Percentiles rank a stretch among this genome's conserved stretches.
These are phyloP conservation scores for Tulasnella sp. DNA, from an alignment of 768 basidiomycete genomes.

Conservation along the genomic window DNA sequence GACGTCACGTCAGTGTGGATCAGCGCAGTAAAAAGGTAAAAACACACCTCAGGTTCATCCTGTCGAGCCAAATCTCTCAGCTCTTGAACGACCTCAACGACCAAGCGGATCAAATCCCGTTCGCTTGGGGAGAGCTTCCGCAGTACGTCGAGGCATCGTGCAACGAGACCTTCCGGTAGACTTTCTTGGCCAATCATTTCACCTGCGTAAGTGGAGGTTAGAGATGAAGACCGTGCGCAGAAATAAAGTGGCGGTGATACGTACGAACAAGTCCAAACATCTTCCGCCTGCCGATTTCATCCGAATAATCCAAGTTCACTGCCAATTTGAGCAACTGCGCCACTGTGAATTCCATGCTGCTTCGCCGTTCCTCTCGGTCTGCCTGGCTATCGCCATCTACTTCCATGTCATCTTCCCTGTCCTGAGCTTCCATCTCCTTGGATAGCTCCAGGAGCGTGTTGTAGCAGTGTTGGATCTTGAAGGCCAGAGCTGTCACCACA, in stretches of 20 bases:
- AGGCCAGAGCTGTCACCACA: constrained; percentile 81
- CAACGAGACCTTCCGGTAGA: constrained; percentile 70
- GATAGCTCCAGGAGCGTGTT: constrained; percentile 60
- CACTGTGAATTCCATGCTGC: constrained; percentile 63
- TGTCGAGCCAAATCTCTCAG: constrained; percentile 62
- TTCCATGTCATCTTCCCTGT: constrained; percentile 38
- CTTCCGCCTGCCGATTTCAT: constrained; percentile 87
- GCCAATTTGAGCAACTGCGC: constrained; percentile 80
- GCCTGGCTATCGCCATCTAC: constrained; percentile 53
- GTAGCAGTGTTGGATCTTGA: constrained; percentile 69
- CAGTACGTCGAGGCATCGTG: constrained; percentile 81
- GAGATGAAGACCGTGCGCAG: background rate
- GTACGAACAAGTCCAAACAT: constrained; percentile 84
- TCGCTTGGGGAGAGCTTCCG: constrained; percentile 71
- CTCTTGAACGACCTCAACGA: constrained; percentile 86
- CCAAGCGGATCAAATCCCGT: constrained; percentile 81
- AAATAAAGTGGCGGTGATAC: constrained; percentile 43
- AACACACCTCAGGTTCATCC: constrained; percentile 41
- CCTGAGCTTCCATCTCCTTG: constrained; percentile 45
- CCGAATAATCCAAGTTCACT: constrained; percentile 81
- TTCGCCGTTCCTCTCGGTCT: constrained; percentile 46
- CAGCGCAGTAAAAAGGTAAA: constrained; percentile 34
- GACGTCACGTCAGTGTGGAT: background rate
- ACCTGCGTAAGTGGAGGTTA: constrained; percentile 48
- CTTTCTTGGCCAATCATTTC: constrained; percentile 76